A percentile compares a stretch with the other conserved stretches of the same genome.
Evolutionary conservation across 257 asterid species (phyloP).

Genomic region (Mitragyna speciosa): DNA sequence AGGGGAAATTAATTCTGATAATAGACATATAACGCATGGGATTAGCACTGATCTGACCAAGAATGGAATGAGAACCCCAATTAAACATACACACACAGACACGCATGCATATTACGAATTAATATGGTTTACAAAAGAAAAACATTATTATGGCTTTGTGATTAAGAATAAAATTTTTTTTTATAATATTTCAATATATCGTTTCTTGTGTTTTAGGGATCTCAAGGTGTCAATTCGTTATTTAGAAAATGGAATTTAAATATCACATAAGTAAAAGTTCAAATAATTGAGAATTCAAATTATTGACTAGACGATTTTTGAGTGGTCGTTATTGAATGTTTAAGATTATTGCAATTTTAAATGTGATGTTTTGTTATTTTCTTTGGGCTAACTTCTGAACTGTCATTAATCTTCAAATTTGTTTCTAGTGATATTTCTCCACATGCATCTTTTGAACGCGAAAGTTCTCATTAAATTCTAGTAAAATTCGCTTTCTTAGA

Average conservation of each 20-base stretch:
- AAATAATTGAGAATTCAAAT: not conserved
- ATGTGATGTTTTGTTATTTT: not conserved
- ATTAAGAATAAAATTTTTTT: not conserved
- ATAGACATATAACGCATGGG: not conserved
- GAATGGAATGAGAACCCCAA: no score
- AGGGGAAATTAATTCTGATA: constrained; percentile 4
- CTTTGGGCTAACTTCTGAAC: not conserved
- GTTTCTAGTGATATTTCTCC: not conserved
- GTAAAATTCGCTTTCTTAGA: not conserved
- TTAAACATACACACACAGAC: no score
- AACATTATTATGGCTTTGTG: not conserved
- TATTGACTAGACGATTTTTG: not conserved
- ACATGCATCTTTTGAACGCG: not conserved
- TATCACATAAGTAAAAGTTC: not conserved
- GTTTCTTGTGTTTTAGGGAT: no score
- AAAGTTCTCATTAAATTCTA: not conserved
- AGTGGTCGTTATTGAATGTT: not conserved
- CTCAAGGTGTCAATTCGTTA: not conserved
- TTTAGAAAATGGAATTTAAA: not conserved
- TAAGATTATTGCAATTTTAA: no score
- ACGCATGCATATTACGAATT: no score
- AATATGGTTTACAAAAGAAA: no score
- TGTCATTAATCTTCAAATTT: no score
- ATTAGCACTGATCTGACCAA: not conserved
- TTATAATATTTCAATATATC: not conserved